Conservation (phyloP, 495 filamentous ascomycete species). For the Aspergillus homomorphus region DNA sequence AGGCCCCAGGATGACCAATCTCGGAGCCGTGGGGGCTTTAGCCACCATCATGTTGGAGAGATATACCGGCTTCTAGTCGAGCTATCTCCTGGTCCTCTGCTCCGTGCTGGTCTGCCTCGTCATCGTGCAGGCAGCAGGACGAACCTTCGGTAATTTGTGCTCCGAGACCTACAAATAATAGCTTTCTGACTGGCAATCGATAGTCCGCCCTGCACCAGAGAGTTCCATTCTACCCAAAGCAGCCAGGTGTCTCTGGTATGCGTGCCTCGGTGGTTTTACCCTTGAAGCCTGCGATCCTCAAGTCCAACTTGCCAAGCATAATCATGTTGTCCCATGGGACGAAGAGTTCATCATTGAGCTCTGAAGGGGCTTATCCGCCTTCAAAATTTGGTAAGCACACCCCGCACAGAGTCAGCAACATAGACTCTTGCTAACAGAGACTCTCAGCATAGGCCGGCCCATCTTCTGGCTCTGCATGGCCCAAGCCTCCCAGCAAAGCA, state of each 20-base stretch:
- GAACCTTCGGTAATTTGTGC: slow-evolving; percentile 17
- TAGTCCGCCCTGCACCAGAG: slow-evolving; percentile 38
- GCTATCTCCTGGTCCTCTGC: slow-evolving; percentile 36
- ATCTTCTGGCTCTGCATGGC: slow-evolving; percentile 29
- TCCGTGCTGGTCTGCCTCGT: slow-evolving; percentile 29
- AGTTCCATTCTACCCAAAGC: slow-evolving; percentile 43
- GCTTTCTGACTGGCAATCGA: neutral
- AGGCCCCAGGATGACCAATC: slow-evolving; percentile 38
- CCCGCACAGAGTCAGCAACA: neutral
- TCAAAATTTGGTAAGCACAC: slow-evolving; percentile 41
- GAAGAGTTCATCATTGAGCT: slow-evolving; percentile 52
- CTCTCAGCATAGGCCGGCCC: slow-evolving; percentile 24
- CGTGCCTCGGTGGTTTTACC: slow-evolving; percentile 22
- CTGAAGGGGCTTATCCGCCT: slow-evolving; percentile 21
- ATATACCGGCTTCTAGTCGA: slow-evolving; percentile 45
- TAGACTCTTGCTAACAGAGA: neutral
- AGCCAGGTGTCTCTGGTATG: slow-evolving; percentile 24
- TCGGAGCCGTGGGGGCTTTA: slow-evolving; percentile 40
- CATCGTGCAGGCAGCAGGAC: slow-evolving; percentile 29
- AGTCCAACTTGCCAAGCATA: slow-evolving; percentile 22
- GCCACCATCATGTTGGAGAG: slow-evolving; percentile 45
- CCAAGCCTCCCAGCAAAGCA: slow-evolving; percentile 46
- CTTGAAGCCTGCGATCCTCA: slow-evolving; percentile 25
- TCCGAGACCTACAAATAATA: neutral
- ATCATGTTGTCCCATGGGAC: slow-evolving; percentile 25